Evolutionary conservation across 1,284 basidiomycete species (phyloP).

Genomic region (Coniferiporia weirii): DNA sequence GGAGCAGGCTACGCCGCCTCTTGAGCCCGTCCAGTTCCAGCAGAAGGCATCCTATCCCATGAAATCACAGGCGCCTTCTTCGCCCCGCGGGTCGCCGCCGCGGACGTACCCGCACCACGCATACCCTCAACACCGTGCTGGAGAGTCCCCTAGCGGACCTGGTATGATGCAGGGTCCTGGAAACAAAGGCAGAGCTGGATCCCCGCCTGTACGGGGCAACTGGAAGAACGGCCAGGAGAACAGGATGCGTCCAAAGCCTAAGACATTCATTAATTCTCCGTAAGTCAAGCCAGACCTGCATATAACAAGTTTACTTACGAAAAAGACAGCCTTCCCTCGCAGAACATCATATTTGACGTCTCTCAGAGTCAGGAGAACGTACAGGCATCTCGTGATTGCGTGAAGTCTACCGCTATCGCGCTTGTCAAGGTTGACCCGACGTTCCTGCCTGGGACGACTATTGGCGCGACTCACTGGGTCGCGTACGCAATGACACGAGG

Average conservation of each 20-base stretch:
- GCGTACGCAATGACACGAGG: slow-evolving; percentile 88
- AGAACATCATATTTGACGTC: slow-evolving; percentile 71
- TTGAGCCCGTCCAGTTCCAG: slow-evolving; percentile 39
- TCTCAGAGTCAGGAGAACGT: slow-evolving; percentile 64
- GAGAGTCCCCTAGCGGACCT: slow-evolving; percentile 36
- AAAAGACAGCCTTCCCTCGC: slow-evolving; percentile 29
- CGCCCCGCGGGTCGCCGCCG: slow-evolving; percentile 61
- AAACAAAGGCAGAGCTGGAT: slow-evolving; percentile 62
- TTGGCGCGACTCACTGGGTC: slow-evolving; percentile 82
- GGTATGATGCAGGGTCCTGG: slow-evolving; percentile 38
- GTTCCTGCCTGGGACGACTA: slow-evolving; percentile 77
- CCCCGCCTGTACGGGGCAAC: slow-evolving; percentile 53
- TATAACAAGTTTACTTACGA: neutral
- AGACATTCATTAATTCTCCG: slow-evolving; percentile 53
- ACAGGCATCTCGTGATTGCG: slow-evolving; percentile 62
- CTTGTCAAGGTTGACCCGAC: slow-evolving; percentile 76
- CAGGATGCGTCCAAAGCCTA: slow-evolving; percentile 42
- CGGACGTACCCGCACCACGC: slow-evolving; percentile 34
- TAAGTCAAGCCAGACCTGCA: slow-evolving; percentile 26
- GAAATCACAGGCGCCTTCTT: slow-evolving; percentile 42
- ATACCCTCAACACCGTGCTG: slow-evolving; percentile 27
- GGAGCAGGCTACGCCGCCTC: slow-evolving; percentile 13
- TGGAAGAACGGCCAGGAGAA: slow-evolving; percentile 34
- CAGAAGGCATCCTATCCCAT: slow-evolving; percentile 45
- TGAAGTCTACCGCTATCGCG: slow-evolving; percentile 79